Evolutionary conservation across 2,329 filamentous ascomycete genomes (phyloP).

Genomic region (Ophiognomonia clavigignenti-juglandacearum): DNA sequence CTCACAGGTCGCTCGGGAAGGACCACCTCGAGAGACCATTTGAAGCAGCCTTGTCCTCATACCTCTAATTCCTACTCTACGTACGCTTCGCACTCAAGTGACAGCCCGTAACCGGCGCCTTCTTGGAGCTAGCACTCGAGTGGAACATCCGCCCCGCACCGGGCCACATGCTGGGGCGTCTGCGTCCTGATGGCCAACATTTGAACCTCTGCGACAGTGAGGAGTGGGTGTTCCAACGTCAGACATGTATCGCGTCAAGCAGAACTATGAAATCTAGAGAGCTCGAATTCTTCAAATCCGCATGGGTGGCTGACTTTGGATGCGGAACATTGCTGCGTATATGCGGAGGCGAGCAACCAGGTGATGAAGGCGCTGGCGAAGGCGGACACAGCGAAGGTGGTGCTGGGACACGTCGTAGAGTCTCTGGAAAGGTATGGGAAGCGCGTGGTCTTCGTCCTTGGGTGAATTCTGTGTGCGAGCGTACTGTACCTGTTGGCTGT

Average conservation of each 20-base stretch:
- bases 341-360: slow-evolving; percentile 27
- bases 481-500: no score
- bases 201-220: slow-evolving; percentile 25
- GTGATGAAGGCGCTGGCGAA: slow-evolving; percentile 24
- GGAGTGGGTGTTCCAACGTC: slow-evolving; percentile 28
- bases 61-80: slow-evolving; percentile 18
- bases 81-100: slow-evolving; percentile 17
- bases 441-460: slow-evolving; percentile 1
- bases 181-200: slow-evolving; percentile 29
- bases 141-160: slow-evolving; percentile 20
- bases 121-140: slow-evolving; percentile 19
- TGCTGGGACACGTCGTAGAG: slow-evolving; percentile 17
- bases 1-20: no score
- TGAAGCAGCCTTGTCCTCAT: background rate
- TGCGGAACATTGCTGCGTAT: slow-evolving; percentile 28
- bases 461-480: no score
- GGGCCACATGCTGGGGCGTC: slow-evolving; percentile 22
- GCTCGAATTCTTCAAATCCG: slow-evolving; percentile 21
- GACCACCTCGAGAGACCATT: background rate
- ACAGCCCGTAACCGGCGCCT: slow-evolving; percentile 19
- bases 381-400: slow-evolving; percentile 15
- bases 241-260: slow-evolving; percentile 28
- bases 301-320: slow-evolving; percentile 31
- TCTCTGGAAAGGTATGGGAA: background rate
- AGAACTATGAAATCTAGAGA: slow-evolving; percentile 24